Conservation (phyloP, 2,329 filamentous ascomycete genomes). For the Calonectria pseudoturangicola region DNA sequence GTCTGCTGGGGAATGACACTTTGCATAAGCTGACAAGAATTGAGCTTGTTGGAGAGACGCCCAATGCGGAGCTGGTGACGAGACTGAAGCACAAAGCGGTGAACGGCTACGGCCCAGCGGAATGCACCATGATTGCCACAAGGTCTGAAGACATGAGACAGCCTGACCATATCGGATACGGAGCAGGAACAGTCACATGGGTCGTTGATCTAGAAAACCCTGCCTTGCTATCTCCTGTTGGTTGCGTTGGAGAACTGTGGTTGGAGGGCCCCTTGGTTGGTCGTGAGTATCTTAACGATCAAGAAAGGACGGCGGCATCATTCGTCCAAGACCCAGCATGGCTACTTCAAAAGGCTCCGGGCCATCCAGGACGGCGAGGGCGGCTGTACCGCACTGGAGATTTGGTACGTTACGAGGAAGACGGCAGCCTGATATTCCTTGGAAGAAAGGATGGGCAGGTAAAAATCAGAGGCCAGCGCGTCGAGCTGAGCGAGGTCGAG, state of each 20-base stretch:
- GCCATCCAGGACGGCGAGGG: conserved; percentile 20
- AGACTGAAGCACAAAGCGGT: conserved; percentile 23
- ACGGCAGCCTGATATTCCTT: conserved; percentile 64
- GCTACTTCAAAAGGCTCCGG: not conserved
- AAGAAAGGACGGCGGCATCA: conserved; percentile 56
- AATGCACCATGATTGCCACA: conserved; percentile 16
- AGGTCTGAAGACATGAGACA: conserved; percentile 15
- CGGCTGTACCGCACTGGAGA: conserved; percentile 67
- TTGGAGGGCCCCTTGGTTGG: conserved; percentile 67
- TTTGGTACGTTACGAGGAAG: conserved; percentile 62
- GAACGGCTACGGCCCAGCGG: conserved; percentile 31
- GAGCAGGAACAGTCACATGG: conserved; percentile 14
- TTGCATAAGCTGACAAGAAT: conserved; percentile 1
- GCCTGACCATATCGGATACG: conserved; percentile 16
- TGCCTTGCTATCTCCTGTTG: conserved; percentile 21
- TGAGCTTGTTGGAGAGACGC: conserved; percentile 7
- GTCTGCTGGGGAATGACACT: conserved; percentile 11
- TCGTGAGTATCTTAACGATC: conserved; percentile 67
- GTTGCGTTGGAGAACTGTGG: conserved; percentile 46
- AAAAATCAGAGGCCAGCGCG: conserved; percentile 73
- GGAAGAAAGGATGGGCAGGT: conserved; percentile 74
- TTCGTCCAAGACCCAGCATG: conserved; percentile 55
- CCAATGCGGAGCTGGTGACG: conserved; percentile 22
- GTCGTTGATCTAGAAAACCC: conserved; percentile 23
- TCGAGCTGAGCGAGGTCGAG: conserved; percentile 63